Evolutionary conservation across 2,329 filamentous ascomycete species (phyloP), one percentile per base, ranked within the genome.

Genomic region (Didymella keratinophila): DNA sequence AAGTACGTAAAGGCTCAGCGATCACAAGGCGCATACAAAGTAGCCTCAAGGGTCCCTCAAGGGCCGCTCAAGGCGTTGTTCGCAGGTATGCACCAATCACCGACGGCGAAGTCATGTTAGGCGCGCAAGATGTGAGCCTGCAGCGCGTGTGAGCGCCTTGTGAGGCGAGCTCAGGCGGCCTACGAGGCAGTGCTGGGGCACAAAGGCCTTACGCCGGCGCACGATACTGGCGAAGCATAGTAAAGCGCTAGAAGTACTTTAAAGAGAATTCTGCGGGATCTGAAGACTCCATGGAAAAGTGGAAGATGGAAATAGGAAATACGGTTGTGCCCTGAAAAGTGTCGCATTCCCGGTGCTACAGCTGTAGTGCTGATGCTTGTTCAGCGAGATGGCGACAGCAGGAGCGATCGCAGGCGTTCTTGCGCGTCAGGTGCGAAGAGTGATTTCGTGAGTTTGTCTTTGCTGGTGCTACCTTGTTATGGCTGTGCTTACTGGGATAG

Each of bases 41-140:
- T 43, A 43, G 23, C 23, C 21, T 27, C 30, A 16, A 32, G 30
- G 30, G 27, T 28, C 27, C 27, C 27, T 27, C 30, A 16, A 14
- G 11, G 30, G 5, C 8, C 27, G 5, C 27, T 7, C 49, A 37
- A 45, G 37, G 23, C 41, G 34, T 21, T 36, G 25, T 41, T 45
- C 50, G 18, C 14, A n/a, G 18, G 23, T 25, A 25, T 25, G 23
- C 23, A 25, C 23, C 23, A 25, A 25, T 25, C 23, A 25, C 4
- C 23, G 7, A 7, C 23, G 23, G 7, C 7, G 23, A 25, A 25
- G 3, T 3, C 7, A 7, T 12, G 27, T 52, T 53, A 58, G 55
- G 49, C 49, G 45, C 44, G 37, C 49, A 39, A 21, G 11, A 16
- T 25, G 55, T 58, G 20, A 58, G 55, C 55, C 44, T 58, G 55